Evolutionary conservation across 1,284 basidiomycete genomes (phyloP), one percentile per base, ranked within the genome.

Genomic region (Sporisorium exsertum): DNA sequence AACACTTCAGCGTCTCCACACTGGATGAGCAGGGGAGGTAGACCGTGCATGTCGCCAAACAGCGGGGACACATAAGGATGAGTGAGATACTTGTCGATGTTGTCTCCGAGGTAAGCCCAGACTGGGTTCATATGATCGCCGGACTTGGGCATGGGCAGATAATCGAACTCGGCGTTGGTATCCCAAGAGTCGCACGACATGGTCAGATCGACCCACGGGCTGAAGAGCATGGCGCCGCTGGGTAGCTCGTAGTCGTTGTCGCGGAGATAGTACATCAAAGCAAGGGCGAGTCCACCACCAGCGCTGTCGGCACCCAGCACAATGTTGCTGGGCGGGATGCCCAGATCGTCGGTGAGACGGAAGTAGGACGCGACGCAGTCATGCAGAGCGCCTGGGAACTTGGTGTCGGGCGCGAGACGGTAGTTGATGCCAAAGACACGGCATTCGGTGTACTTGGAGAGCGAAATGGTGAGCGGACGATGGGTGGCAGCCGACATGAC

Each of bases 161-260:
- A 87, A 72, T 87, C 87, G 72, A 81, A 87, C 6, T 88, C 88
- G 18, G 92, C 91, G 85, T 97, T 97, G 59, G 93, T 93, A 58
- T 97, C 94, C 96, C 96, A 98, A 37, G 94, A 95, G 72, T 96
- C 94, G 86, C 95, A 98, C 72, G 94, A 96, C 90, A 96, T 92
- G 0, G 94, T 97, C 65, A 97, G 87, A 87, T 96, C 93, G 70
- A 84, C 78, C 79, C 80, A 78, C 10, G 80, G 81, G 58, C 82
- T 84, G 63, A 85, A 84, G 16, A 85, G 72, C 67, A 85, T 85
- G 18, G 82, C 84, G 22, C 84, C 84, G 51, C 77, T 68, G 2
- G 84, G 84, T 35, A 85, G 45, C 27, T 72, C 64, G 51, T 83
- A 84, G 26, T 75, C 79, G 53, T 87, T 84, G 71, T 87, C 87